These are phyloP conservation scores for Plantago ovata DNA, from an alignment of 257 asterid species.

Conservation along the genomic window DNA sequence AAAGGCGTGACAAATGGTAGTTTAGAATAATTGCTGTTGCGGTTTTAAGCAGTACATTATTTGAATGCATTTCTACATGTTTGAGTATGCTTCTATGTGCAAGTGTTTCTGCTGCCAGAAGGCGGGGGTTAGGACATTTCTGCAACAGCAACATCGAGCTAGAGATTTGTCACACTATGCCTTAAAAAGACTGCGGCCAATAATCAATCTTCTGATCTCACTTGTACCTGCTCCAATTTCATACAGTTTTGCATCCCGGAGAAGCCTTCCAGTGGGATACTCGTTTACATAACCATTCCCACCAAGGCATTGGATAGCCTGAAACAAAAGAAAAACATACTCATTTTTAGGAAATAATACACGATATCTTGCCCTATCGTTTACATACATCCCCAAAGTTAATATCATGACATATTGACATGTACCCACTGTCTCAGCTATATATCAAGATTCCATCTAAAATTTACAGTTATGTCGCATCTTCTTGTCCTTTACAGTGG, in stretches of 20 bases:
- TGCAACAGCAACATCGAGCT: neutral
- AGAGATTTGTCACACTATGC: conserved; percentile 37
- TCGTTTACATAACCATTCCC: conserved; percentile 96
- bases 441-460: neutral
- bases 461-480: neutral
- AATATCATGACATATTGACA: neutral
- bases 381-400: neutral
- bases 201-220: conserved; percentile 83
- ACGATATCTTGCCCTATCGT: neutral
- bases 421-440: neutral
- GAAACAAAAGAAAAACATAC: conserved; percentile 25
- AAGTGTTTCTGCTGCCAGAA: too few relatives aligned
- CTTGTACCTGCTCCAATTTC: conserved; percentile 99
- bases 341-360: neutral
- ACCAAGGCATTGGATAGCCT: conserved; percentile 96
- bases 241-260: conserved; percentile 87
- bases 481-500: too few relatives aligned
- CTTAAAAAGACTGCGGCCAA: conserved; percentile 80
- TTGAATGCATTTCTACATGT: too few relatives aligned
- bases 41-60: too few relatives aligned
- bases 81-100: too few relatives aligned
- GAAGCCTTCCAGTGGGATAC: conserved; percentile 91
- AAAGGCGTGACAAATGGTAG: too few relatives aligned
- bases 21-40: too few relatives aligned
- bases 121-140: too few relatives aligned